Evolutionary conservation across 139 green algal genomes (phyloP).

Genomic region (Parachlorella kessleri): DNA sequence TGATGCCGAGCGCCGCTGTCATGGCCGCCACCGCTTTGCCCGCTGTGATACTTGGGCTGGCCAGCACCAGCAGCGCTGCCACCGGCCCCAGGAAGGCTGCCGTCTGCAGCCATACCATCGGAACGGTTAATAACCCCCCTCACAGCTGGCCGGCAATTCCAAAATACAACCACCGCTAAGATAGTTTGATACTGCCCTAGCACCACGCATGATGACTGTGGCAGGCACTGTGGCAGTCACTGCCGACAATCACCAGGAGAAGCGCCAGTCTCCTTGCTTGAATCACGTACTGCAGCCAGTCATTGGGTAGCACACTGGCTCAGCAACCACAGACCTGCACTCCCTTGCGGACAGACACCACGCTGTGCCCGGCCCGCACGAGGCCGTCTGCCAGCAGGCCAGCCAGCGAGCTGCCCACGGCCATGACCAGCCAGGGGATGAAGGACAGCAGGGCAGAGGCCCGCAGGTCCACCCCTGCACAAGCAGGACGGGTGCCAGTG

Average conservation of each 20-base stretch:
- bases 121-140: too few species aligned
- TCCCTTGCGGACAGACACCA: slow-evolving; percentile 57
- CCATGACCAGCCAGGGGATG: slow-evolving; percentile 90
- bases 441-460: slow-evolving; percentile 77
- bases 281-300: too few species aligned
- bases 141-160: too few species aligned
- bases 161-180: too few species aligned
- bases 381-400: slow-evolving; percentile 79
- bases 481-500: too few species aligned
- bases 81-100: slow-evolving; percentile 83
- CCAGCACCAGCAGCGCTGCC: slow-evolving; percentile 64
- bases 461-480: slow-evolving; percentile 70
- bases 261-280: too few species aligned
- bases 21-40: slow-evolving; percentile 60
- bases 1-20: slow-evolving; percentile 79
- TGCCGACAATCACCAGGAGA: too few species aligned
- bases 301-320: too few species aligned
- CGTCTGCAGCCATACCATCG: slow-evolving; percentile 62
- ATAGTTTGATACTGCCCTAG: too few species aligned
- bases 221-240: too few species aligned
- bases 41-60: slow-evolving; percentile 32
- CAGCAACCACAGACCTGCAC: too few species aligned
- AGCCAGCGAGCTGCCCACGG: slow-evolving; percentile 57
- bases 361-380: slow-evolving; percentile 36
- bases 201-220: too few species aligned